Evolutionary conservation across 495 filamentous ascomycete species (phyloP), one percentile per base, ranked within the genome.

Genomic region (Xylaria longipes): DNA sequence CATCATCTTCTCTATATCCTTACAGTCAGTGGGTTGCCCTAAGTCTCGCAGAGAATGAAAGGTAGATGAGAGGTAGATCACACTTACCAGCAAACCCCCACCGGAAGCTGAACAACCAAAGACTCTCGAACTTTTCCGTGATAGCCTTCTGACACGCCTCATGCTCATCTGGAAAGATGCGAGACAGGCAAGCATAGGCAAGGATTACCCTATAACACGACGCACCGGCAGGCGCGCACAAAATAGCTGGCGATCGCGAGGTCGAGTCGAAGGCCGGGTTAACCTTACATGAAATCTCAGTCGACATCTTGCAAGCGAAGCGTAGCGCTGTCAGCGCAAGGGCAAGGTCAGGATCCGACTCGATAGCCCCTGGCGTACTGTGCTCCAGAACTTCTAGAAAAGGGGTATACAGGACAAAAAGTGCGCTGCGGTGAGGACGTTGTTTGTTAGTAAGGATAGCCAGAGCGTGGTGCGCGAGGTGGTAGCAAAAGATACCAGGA

Each of bases 221-320:
- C 5, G 75, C 75, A 22, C 75, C 75, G n/a, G 77, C 77, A 39
- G 77, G 77, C 6, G 77, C 77, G 64, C 77, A 77, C 54, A 79
- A 73, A 14, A 71, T 60, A 7, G 74, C 75, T 0, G 77, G 77
- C 0, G 72, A 76, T 27, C 69, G 66, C 20, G 75, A 71, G 46
- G 71, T 69, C n/a, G 66, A 15, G 22, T 63, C 73, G 69, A 70
- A 79, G 57, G 72, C 69, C 5, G 73, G 70, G 69, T 77, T 79
- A 11, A 79, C 57, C 72, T 79, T 79, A 54, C 77, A 79, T 56
- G 72, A 75, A 33, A 79, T 79, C 64, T 79, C 77, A 17, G 73
- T 75, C 15, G 77, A 79, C 77, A 79, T 77, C 63, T 77, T 74
- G 69, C 77, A 79, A n/a, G 77, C 77, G 69, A 79, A 79, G 25